phyloP scores from a whole-genome alignment of 345 rosid genomes.

The Murraya koenigii region DNA sequence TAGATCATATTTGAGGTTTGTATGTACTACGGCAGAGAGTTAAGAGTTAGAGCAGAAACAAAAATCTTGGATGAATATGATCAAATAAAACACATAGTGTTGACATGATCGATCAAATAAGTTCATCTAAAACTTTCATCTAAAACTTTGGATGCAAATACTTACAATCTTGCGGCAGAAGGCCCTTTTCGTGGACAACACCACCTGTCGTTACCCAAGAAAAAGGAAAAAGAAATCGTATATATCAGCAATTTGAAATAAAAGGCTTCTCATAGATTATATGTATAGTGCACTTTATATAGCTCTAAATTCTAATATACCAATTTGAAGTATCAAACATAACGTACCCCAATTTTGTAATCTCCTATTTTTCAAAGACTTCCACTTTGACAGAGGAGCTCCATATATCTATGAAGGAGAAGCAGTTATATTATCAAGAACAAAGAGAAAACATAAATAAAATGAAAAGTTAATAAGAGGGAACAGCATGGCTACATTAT shows the following conservation, averaged over 20 bases:
- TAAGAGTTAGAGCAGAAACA: background rate
- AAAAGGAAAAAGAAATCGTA: background rate
- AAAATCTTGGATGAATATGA: too few species aligned
- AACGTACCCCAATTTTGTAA: slow-evolving; percentile 87
- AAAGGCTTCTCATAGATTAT: too few species aligned
- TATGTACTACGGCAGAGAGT: background rate
- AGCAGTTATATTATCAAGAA: background rate
- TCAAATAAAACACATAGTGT: too few species aligned
- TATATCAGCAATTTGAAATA: background rate
- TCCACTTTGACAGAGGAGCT: slow-evolving; percentile 80
- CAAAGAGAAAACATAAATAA: background rate
- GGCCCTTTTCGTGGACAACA: slow-evolving; percentile 94
- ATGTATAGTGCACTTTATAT: too few species aligned
- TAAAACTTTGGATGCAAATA: slow-evolving; percentile 1
- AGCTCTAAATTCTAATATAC: background rate
- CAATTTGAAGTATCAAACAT: background rate
- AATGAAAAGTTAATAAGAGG: background rate
- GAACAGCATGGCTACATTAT: slow-evolving; percentile 34
- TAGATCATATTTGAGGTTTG: background rate
- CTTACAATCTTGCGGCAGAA: slow-evolving; percentile 87
- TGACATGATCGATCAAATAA: background rate
- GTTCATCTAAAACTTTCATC: background rate
- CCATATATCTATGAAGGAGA: slow-evolving; percentile 47
- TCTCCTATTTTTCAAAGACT: slow-evolving; percentile 78
- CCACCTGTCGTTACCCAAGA: slow-evolving; percentile 61